Conservation (phyloP, 2,329 filamentous ascomycete species). For the Xylariaceae sp. region DNA sequence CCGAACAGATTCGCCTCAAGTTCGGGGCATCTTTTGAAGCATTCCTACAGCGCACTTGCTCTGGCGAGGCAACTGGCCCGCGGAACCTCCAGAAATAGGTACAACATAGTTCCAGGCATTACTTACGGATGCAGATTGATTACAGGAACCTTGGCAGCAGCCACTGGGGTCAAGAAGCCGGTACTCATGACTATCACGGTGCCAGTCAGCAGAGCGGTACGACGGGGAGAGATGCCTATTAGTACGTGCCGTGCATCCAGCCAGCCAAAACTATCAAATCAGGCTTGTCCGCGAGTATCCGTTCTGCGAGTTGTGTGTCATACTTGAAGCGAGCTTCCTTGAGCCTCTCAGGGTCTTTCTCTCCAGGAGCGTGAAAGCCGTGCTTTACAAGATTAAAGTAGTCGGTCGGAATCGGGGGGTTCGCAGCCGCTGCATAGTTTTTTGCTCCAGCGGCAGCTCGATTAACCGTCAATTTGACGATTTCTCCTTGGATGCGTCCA, state of each 20-base stretch:
- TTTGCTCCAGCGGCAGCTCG: conserved; percentile 46
- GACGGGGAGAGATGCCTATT: not conserved
- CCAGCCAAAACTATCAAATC: conserved; percentile 79
- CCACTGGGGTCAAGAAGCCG: conserved; percentile 67
- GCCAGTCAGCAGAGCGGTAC: conserved; percentile 2
- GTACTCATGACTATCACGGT: conserved; percentile 14
- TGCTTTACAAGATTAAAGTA: conserved; percentile 81
- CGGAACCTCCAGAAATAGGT: not conserved
- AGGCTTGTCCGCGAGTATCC: conserved; percentile 63
- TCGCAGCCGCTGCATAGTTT: conserved; percentile 44
- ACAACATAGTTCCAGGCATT: not conserved
- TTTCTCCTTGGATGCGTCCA: conserved; percentile 41
- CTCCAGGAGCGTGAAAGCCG: conserved; percentile 58
- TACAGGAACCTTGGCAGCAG: conserved; percentile 59
- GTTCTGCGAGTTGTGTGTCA: conserved; percentile 69
- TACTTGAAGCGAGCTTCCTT: conserved; percentile 63
- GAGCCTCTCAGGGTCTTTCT: conserved; percentile 55
- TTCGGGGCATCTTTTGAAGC: not conserved
- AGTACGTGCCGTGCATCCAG: conserved; percentile 67
- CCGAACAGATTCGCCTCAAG: conserved; percentile 59
- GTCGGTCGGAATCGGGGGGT: conserved; percentile 60
- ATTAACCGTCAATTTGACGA: conserved; percentile 49
- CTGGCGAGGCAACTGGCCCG: no score
- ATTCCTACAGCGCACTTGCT: no score
- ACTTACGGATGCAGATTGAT: conserved; percentile 75